Evolutionary conservation across 2,329 filamentous ascomycete species (phyloP).

Genomic region (Talaromyces sp.): DNA sequence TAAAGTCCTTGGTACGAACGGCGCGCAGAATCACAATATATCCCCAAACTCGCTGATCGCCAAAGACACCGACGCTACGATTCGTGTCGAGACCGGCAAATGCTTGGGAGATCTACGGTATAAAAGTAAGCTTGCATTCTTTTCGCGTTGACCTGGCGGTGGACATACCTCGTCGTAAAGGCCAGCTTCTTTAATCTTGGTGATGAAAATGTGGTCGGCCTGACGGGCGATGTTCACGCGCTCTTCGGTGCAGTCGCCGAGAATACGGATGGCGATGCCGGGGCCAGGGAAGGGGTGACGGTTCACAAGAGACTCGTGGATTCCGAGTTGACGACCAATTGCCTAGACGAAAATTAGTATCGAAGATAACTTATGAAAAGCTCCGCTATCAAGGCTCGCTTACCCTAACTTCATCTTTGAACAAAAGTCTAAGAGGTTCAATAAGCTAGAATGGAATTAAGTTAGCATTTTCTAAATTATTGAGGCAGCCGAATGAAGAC

Average conservation of each 20-base stretch:
- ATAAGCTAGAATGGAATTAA: slow-evolving; percentile 47
- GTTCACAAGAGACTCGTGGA: slow-evolving; percentile 72
- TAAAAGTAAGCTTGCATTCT: not conserved
- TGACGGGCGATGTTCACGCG: slow-evolving; percentile 65
- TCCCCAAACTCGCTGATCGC: slow-evolving; percentile 64
- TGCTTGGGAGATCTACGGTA: slow-evolving; percentile 61
- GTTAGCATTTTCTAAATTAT: not conserved
- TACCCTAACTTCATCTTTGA: slow-evolving; percentile 65
- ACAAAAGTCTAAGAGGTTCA: slow-evolving; percentile 74
- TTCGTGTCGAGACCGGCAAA: slow-evolving; percentile 64
- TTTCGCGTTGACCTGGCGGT: not conserved
- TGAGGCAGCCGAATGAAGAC: not conserved
- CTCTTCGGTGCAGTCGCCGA: slow-evolving; percentile 79
- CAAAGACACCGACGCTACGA: slow-evolving; percentile 28
- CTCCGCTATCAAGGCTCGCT: not conserved
- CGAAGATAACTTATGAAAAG: not conserved
- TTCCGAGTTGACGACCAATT: slow-evolving; percentile 66
- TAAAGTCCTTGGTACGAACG: slow-evolving; percentile 63
- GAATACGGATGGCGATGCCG: slow-evolving; percentile 55
- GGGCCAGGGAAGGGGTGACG: slow-evolving; percentile 66
- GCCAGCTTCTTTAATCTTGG: slow-evolving; percentile 44
- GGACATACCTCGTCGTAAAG: slow-evolving; percentile 34
- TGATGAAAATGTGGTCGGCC: slow-evolving; percentile 42
- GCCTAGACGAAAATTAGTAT: slow-evolving; percentile 41
- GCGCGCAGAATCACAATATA: slow-evolving; percentile 60